Evolutionary conservation across 495 filamentous ascomycete genomes (phyloP).

Genomic region (Penicillium tannophilum): DNA sequence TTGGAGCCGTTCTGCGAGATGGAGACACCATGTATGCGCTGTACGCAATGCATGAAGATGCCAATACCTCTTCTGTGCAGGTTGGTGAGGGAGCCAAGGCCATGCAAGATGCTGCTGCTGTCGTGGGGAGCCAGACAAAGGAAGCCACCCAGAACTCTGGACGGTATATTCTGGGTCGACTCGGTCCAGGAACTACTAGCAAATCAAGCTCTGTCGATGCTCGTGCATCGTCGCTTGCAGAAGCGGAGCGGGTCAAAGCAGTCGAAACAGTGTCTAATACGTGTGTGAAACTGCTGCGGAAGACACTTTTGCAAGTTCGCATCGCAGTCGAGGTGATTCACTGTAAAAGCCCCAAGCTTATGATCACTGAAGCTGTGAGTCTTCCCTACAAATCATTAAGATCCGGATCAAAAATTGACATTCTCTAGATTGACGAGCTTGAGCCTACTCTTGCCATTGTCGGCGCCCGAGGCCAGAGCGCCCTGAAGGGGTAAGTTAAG

Average conservation of each 20-base stretch:
- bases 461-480: slow-evolving; percentile 84
- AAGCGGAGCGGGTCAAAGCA: slow-evolving; percentile 76
- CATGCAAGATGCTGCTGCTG: slow-evolving; percentile 70
- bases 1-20: slow-evolving; percentile 91
- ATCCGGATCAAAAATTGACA: slow-evolving; percentile 21
- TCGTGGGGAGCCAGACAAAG: slow-evolving; percentile 54
- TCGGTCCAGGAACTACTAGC: slow-evolving; percentile 44
- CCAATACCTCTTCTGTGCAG: slow-evolving; percentile 42
- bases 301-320: slow-evolving; percentile 86
- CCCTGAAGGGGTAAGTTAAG: slow-evolving; percentile 80
- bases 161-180: slow-evolving; percentile 38
- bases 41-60: slow-evolving; percentile 87
- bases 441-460: slow-evolving; percentile 92
- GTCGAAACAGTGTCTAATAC: slow-evolving; percentile 75
- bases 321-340: slow-evolving; percentile 95
- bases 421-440: slow-evolving; percentile 76
- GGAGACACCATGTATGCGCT: slow-evolving; percentile 93
- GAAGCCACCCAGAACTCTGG: slow-evolving; percentile 37
- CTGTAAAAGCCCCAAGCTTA: slow-evolving; percentile 90
- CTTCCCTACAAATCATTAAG: slow-evolving; percentile 4
- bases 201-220: slow-evolving; percentile 45
- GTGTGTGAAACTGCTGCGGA: slow-evolving; percentile 80
- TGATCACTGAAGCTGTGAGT: slow-evolving; percentile 77
- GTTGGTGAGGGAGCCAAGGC: slow-evolving; percentile 62
- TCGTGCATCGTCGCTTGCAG: slow-evolving; percentile 56